phyloP scores from a whole-genome alignment of 2,329 filamentous ascomycete species.

The Fusarium fujikuroi region DNA sequence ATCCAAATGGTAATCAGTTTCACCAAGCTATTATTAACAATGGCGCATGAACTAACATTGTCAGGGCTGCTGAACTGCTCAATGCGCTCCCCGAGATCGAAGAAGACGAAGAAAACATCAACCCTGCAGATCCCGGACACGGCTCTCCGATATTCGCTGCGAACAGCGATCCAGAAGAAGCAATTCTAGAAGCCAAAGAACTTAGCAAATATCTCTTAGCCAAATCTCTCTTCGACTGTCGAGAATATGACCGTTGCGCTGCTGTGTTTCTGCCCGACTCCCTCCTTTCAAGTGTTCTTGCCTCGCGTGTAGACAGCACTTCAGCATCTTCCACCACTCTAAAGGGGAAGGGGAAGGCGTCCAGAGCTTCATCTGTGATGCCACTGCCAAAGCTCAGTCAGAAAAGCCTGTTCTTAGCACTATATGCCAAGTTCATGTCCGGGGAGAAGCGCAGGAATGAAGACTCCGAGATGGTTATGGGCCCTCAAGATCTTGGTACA shows the following conservation, averaged over 20 bases:
- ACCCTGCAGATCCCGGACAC: slow-evolving; percentile 50
- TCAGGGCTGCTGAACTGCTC: slow-evolving; percentile 92
- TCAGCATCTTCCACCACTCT: slow-evolving; percentile 58
- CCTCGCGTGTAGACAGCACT: slow-evolving; percentile 56
- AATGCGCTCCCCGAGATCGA: slow-evolving; percentile 77
- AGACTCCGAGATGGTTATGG: slow-evolving; percentile 96
- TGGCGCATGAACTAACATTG: slow-evolving; percentile 26
- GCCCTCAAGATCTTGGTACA: slow-evolving; percentile 87
- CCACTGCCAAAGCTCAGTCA: slow-evolving; percentile 76
- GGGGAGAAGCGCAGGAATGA: slow-evolving; percentile 97
- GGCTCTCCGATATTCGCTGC: slow-evolving; percentile 61
- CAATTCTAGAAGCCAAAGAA: slow-evolving; percentile 80
- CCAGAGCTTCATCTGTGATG: slow-evolving; percentile 37
- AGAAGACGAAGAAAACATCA: slow-evolving; percentile 62
- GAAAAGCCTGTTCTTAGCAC: slow-evolving; percentile 88
- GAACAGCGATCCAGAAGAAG: slow-evolving; percentile 77
- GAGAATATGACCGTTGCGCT: slow-evolving; percentile 93
- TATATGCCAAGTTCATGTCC: slow-evolving; percentile 92
- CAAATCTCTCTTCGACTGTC: slow-evolving; percentile 94
- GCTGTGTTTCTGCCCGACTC: slow-evolving; percentile 87
- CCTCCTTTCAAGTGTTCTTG: slow-evolving; percentile 74
- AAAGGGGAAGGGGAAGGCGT: slow-evolving; percentile 67
- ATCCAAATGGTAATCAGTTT: slow-evolving; percentile 81
- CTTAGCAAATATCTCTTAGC: slow-evolving; percentile 87
- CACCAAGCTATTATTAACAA: not conserved